Conservation (phyloP, 176 grass and related monocot species). For the Paspalum vaginatum region DNA sequence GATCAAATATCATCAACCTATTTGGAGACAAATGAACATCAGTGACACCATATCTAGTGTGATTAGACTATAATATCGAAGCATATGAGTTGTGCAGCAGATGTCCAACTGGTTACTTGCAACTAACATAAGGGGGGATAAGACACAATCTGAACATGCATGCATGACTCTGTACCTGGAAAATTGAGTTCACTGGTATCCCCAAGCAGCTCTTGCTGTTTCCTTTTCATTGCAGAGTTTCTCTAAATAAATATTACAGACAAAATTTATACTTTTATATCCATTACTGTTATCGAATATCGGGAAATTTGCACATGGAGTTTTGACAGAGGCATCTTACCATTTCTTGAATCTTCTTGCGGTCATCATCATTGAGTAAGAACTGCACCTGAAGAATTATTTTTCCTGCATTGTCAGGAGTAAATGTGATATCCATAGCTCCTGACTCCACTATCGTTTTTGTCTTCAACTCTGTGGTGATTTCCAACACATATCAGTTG, state of each 20-base stretch:
- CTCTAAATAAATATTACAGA: slow-evolving; percentile 42
- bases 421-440: slow-evolving; percentile 38
- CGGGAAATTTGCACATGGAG: neutral
- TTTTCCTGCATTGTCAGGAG: slow-evolving; percentile 34
- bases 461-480: slow-evolving; percentile 40
- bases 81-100: neutral
- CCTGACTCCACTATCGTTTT: slow-evolving; percentile 49
- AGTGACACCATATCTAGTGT: neutral
- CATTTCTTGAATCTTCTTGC: slow-evolving; percentile 54
- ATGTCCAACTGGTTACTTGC: slow-evolving; percentile 23
- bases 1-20: neutral
- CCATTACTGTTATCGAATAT: neutral
- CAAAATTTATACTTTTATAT: neutral
- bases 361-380: slow-evolving; percentile 53
- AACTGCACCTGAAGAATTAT: slow-evolving; percentile 45
- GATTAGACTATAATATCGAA: neutral
- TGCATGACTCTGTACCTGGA: slow-evolving; percentile 33
- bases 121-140: neutral
- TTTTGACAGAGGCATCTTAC: slow-evolving; percentile 28
- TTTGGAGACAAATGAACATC: neutral
- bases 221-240: slow-evolving; percentile 42
- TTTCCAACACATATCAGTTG: neutral
- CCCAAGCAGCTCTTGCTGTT: slow-evolving; percentile 36
- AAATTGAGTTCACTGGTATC: slow-evolving; percentile 31
- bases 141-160: neutral